These are phyloP conservation scores for Aegilops speltoides DNA, from an alignment of 176 grass and related monocot species.

Conservation along the genomic window DNA sequence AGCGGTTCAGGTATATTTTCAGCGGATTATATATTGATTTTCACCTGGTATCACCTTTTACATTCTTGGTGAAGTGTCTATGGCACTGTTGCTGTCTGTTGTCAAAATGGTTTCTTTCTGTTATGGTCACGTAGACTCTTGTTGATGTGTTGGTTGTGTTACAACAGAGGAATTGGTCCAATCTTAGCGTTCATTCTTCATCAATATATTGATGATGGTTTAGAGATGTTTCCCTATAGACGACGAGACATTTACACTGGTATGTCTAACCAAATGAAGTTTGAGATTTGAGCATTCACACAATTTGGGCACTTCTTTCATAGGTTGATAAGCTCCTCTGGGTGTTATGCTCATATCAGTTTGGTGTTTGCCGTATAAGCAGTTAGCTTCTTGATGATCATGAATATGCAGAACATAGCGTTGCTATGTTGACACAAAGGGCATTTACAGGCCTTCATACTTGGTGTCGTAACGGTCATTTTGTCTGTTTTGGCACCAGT, in stretches of 20 bases:
- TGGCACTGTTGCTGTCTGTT: neutral
- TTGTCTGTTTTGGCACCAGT: neutral
- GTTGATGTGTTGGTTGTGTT: constrained; percentile 12
- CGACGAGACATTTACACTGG: neutral
- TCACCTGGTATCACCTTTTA: neutral
- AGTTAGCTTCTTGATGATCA: constrained; percentile 2
- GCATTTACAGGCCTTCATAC: neutral
- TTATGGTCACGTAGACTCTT: neutral
- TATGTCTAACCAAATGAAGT: neutral
- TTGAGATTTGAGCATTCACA: constrained; percentile 12
- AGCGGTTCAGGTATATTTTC: constrained; percentile 76
- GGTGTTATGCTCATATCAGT: constrained; percentile 4
- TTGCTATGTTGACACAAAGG: neutral
- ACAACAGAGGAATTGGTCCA: constrained; percentile 3
- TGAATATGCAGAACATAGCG: neutral
- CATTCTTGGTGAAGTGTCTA: constrained; percentile 12
- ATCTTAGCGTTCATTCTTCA: neutral
- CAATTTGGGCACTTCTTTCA: neutral
- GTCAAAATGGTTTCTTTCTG: neutral
- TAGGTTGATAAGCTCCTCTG: neutral
- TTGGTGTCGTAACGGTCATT: neutral
- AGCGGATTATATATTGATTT: neutral
- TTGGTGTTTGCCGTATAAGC: constrained; percentile 1
- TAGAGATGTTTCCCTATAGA: neutral
- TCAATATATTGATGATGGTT: neutral